These are phyloP conservation scores for Nevesoporus exiguus DNA, from an alignment of 768 basidiomycete genomes.

Conservation along the genomic window DNA sequence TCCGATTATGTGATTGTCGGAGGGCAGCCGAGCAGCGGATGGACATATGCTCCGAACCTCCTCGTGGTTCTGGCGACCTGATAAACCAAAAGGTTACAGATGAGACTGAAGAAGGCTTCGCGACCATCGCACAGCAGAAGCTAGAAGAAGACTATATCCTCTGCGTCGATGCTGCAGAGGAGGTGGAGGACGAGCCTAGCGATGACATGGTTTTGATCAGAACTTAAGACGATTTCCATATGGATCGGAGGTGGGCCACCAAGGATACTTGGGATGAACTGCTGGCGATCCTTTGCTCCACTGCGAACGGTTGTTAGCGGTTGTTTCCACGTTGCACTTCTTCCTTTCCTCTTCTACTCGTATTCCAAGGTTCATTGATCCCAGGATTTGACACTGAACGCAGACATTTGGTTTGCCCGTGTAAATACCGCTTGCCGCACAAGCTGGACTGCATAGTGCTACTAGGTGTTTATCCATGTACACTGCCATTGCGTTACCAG, in stretches of 20 bases:
- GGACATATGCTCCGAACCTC: slow-evolving; percentile 13
- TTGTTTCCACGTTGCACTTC: slow-evolving; percentile 26
- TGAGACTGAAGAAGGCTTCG: slow-evolving; percentile 51
- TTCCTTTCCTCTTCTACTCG: neutral
- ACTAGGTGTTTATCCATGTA: too few relatives aligned
- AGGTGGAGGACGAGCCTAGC: slow-evolving; percentile 15
- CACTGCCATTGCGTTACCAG: neutral
- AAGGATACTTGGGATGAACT: slow-evolving; percentile 30
- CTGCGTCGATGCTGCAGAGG: slow-evolving; percentile 12
- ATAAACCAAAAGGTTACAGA: slow-evolving; percentile 33
- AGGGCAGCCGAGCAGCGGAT: slow-evolving; percentile 15
- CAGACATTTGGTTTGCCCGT: neutral
- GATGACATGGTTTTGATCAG: slow-evolving; percentile 13
- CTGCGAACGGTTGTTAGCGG: slow-evolving; percentile 31
- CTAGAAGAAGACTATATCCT: slow-evolving; percentile 24
- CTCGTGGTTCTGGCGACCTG: slow-evolving; percentile 19
- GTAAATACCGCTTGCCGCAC: neutral
- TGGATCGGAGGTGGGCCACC: slow-evolving; percentile 5
- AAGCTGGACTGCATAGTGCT: neutral
- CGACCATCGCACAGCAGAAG: slow-evolving; percentile 37
- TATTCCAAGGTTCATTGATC: slow-evolving; percentile 8
- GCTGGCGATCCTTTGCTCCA: slow-evolving; percentile 32
- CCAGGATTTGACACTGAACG: neutral
- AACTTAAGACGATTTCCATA: slow-evolving; percentile 6
- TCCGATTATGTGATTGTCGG: slow-evolving; percentile 42